Base-by-base conservation (phyloP, 305 asterid genomes). In the Solanum hybrid region DNA sequence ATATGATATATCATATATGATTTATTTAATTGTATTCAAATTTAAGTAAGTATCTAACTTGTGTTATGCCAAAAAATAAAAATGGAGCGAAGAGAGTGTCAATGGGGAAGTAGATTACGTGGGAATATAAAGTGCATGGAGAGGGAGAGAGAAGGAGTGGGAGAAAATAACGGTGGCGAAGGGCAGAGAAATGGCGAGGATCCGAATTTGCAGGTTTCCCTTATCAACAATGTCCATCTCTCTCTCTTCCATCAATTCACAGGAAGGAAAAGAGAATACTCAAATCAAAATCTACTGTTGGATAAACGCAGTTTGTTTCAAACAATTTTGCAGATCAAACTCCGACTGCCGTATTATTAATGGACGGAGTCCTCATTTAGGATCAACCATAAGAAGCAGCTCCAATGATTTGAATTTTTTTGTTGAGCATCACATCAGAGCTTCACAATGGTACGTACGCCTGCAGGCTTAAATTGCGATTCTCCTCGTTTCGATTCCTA, bases 131-230 rank as follows among this genome's bases (percentile, higher is more conserved):
- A 24, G 29, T n/a, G 45, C 29, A 85, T 38, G 91, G 89, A 90
- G 79, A 24, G 39, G 34, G 51, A 90, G 93, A 86, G 82, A 14
- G 32, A 51, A 15, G 70, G 70, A 68, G 86, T 68, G 76, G 51
- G 76, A 77, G 73, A 72, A 88, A 45, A 51, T 36, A 34, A 26
- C 76, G 87, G 87, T 45, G 26, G 87, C 33, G 73, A 41, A 83
- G 75, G 87, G 87, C 75, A 45, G 38, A 84, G 88, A 84, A 22
- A 84, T 84, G 89, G 89, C 88, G 93, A 89, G 87, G 95, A 92
- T 93, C 98, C 98, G 96, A 91, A 91, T 92, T 90, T 93, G 86
- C 87, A 93, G 98, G 96, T 87, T 87, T 78, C 92, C 90, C 92
- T 92, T 89, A 90, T 83, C 87, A 90, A 89, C 91, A 90, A 90